phyloP scores from a whole-genome alignment of 768 basidiomycete genomes.

The Lentinula edodes region DNA sequence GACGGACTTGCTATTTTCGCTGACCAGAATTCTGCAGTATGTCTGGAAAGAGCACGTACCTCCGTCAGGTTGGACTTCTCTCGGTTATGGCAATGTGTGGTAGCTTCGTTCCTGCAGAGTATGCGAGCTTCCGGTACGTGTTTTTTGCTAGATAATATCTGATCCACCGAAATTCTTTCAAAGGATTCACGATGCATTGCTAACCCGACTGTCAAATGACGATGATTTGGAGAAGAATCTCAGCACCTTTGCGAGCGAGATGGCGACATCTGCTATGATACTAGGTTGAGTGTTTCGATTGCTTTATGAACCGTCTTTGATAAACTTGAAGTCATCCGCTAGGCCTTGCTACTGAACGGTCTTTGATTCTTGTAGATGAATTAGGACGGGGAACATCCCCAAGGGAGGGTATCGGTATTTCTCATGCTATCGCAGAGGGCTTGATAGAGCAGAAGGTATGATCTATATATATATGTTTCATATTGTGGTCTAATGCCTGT shows the following conservation, averaged over 20 bases:
- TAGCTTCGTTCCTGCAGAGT: conserved; percentile 90
- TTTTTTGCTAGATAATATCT: background rate
- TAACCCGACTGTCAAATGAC: conserved; percentile 89
- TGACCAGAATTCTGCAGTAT: background rate
- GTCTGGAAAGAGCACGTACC: conserved; percentile 86
- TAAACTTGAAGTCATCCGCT: background rate
- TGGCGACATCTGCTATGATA: conserved; percentile 90
- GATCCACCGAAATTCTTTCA: background rate
- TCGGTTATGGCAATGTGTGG: conserved; percentile 86
- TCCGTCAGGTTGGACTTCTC: conserved; percentile 82
- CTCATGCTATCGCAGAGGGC: conserved; percentile 78
- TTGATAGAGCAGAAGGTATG: conserved; percentile 67
- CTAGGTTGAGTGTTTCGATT: conserved; percentile 41
- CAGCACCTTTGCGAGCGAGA: conserved; percentile 94
- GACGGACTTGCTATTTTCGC: background rate
- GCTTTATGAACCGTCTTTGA: background rate
- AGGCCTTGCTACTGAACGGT: conserved; percentile 67
- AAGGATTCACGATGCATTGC: conserved; percentile 77
- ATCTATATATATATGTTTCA: background rate
- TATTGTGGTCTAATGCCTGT: background rate
- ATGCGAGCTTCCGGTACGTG: conserved; percentile 75
- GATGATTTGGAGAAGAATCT: conserved; percentile 86
- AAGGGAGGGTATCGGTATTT: conserved; percentile 73
- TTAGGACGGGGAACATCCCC: conserved; percentile 90
- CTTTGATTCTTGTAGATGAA: conserved; percentile 88